Evolutionary conservation across 2,329 filamentous ascomycete genomes (phyloP), one percentile per base, ranked within the genome.

Genomic region (Alternaria longipes): DNA sequence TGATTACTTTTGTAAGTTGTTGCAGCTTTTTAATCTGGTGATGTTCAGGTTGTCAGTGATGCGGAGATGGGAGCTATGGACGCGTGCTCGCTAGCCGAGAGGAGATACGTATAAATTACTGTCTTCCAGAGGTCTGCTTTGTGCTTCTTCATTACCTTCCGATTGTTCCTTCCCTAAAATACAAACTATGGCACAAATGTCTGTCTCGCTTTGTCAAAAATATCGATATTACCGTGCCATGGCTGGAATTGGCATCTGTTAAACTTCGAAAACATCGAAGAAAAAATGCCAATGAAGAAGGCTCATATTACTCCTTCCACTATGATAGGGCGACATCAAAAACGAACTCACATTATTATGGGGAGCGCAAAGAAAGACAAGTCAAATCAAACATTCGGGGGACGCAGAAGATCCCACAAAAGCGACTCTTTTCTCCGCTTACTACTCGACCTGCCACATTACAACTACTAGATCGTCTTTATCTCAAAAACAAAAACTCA

Each of bases 231-330:
- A 8, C 3, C 16, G 1, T 38, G 2, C 3, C 16, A 38, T 38
- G 16, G 16, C 16, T n/a, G 3, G 9, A n/a, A 6, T 7, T 18
- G 36, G 6, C 16, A 8, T 38, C 8, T 6, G 2, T 22, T 22
- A 22, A 22, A 22, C 30, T 32, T 12, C 9, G 11, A 12, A 32
- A 9, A 32, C 30, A 32, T 32, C 1, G 30, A 9, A 32, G 9
- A 3, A 12, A 32, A 32, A 20, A n/a, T 24, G 24, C 24, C 24
- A 8, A 5, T 26, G 24, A 26, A 26, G 24, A 26, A 26, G 24
- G 0, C 7, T 12, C 3, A 32, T 32, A 12, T 5, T 32, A 0
- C 0, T 32, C 30, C 2, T 11, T 32, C 4, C 30, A 12, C 0
- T 32, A 9, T 12, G 30, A 32, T 2, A 40, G 16, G 4, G n/a